Base-by-base conservation (phyloP, 2,329 filamentous ascomycete genomes). In the Metarhizium guizhouense region DNA sequence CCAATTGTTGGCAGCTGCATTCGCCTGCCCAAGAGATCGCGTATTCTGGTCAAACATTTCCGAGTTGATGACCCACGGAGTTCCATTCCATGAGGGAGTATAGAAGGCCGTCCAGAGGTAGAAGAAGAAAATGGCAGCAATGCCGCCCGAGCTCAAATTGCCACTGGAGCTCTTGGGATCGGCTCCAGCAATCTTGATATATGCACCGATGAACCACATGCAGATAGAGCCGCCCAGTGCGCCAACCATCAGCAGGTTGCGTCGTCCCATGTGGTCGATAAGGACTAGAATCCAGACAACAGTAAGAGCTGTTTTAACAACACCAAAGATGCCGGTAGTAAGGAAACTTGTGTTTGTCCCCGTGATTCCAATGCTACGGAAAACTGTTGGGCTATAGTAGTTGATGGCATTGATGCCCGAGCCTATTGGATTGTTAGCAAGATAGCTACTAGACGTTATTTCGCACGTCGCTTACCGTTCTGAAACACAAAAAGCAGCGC, bases 401-500 rank as follows among this genome's bases (percentile, higher is more conserved):
- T 63, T 65, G 40, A 69, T 66, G 50, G 63, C 62, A 53, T 68
- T 69, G 54, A 65, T 64, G 13, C 67, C 66, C 11, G 62, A 63
- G 55, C 57, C 65, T 61, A 49, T n/a, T 25, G 40, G 3, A 14
- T 16, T 16, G 40, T 43, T 18, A 43, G 40, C n/a, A 43, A 43
- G 16, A 3, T 18, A 10, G 13, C 40, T 6, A 14, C 25, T 32
- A 49, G 51, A 47, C 57, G 14, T 53, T 54, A 36, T 53, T 52
- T 53, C 29, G 53, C 52, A 11, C 51, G 48, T 18, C 14, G 2
- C 67, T 61, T 63, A 52, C 85, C 85, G 63, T 93, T 93, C 70
- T 93, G 88, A 78, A 84, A 90, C 54, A 92, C 74, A 75, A 92
- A 92, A 20, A 93, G 76, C 64, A 88, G 80, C 55, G 81, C 80